Evolutionary conservation across 441 rosid species (phyloP), one percentile per base, ranked within the genome.

Genomic region (Brassica balearica): DNA sequence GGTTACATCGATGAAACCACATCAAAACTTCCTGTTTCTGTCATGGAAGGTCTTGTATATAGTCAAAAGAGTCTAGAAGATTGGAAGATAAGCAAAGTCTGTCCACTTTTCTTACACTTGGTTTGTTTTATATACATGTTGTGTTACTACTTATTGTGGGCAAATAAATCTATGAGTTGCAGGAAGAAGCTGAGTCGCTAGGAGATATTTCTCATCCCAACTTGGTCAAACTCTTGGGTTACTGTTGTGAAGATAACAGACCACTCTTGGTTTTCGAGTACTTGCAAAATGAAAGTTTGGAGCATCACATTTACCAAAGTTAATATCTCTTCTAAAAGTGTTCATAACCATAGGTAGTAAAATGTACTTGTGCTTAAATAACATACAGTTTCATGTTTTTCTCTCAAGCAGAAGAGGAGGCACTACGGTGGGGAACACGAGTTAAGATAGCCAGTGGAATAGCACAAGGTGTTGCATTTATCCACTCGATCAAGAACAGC

Each of bases 211-310:
- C 62, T 63, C 76, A 73, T 48, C 69, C 61, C 4, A 73, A 73
- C 5, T 46, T 73, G 46, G 76, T 72, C 29, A 72, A 62, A 46
- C 0, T 43, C 48, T 72, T 61, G 17, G 76, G 76, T 15, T 62
- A 72, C 43, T 61, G 60, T 61, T 72, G 68, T 72, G 17, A 72
- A 62, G 76, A 72, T 61, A 46, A 46, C 46, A 72, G 63, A 27
- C 3, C 69, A 62, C 19, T 72, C 48, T 48, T 72, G 19, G 77
- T 64, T 73, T 73, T 27, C 20, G 69, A 64, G 20, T 5, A 73
- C 70, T 6, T 64, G 63, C 63, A 48, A 29, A 29, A 63, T 11
- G 63, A 27, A 73, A 48, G 34, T 17, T 64, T 73, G 51, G 53
- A 64, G 10, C 34, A 7, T 63, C 9, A 63, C 51, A 12, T 73